Evolutionary conservation across 495 filamentous ascomycete genomes (phyloP), one percentile per base, ranked within the genome.

Genomic region (Penicillium chermesinum): DNA sequence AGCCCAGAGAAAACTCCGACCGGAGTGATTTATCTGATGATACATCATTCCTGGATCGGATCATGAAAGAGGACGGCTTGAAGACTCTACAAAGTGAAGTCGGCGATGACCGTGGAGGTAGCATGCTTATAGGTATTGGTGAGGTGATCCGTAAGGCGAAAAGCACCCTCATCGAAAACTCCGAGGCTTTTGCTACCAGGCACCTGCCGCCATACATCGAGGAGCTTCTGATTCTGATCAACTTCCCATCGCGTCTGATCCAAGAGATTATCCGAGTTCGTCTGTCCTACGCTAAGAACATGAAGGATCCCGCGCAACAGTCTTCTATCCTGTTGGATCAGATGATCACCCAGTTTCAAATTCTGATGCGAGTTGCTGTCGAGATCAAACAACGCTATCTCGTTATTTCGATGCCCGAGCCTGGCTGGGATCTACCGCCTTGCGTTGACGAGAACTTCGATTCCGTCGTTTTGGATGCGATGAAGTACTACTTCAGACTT

Each of bases 371-470:
- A 53, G 79, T 97, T 44, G 94, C 93, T 7, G 89, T 93, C 39
- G 79, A 83, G 33, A 95, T 96, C 61, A 98, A 96, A 67, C 81
- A 87, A 60, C 85, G 88, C 46, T 97, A 95, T 63, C 79, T 83
- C 18, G 76, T 80, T 15, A 86, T 96, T 30, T 87, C 89, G 2
- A 81, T 87, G 57, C 87, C 91, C 10, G 87, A 97, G 61, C 83
- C 87, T 15, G 89, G 94, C 33, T 98, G 93, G 93, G 88, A 97
- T 50, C 65, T 96, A 34, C 94, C 93, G 2, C 88, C 89, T 2
- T 97, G 91, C 63, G 95, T 98, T 54, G 93, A 96, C 61, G 93
- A 98, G 52, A 86, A 88, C 41, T 97, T 97, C 58, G 93, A 98
- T 59, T 76, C 81, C n/a, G 88, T 93, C n/a, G 89, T 96, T 6